Base-by-base conservation (phyloP, 352 stramenopile species). In the Pilasporangium apinafurcum region DNA sequence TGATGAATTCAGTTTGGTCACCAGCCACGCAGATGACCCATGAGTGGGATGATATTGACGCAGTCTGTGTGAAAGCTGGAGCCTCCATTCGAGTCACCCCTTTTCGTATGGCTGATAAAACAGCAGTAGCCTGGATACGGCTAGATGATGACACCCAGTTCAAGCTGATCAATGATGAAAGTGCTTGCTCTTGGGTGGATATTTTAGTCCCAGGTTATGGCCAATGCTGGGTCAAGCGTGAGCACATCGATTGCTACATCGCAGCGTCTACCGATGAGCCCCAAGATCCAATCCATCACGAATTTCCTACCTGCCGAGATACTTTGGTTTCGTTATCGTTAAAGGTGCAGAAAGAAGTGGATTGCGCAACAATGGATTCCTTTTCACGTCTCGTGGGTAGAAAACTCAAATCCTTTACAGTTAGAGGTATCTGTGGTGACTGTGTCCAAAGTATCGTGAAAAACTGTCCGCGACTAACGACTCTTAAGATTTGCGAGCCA, bases 121-220 rank as follows among this genome's bases (percentile, higher is more conserved):
- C 16, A 14, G 10, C 12, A 6, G 17, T 16, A 9, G 22, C 30
- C 13, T 29, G 26, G 3, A 28, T 52, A n/a, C 22, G 31, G 20
- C 27, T 42, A 27, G n/a, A 37, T 29, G 36, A 52, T 8, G 27
- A 37, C 8, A 45, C 13, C 22, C 37, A 14, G 10, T 52, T 8
- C 21, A 34, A 6, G 25, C 17, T 46, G 2, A 21, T 37, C 5
- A 9, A 18, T 5, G 13, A 46, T 7, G 26, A 46, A 10, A 14
- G 37, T 18, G n/a, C 20, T 2, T 37, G 8, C 10, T 6, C 14
- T 2, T 38, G 40, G 28, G 5, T 38, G 20, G 29, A 38, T 16
- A 38, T 52, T 16, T 18, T 45, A 10, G 35, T 52, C 13, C 45
- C 45, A 22, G 28, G 28, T 22, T 43, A 45, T 26, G 45, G 45